phyloP scores from a whole-genome alignment of 257 asterid genomes.

The Gardenia jasminoides region DNA sequence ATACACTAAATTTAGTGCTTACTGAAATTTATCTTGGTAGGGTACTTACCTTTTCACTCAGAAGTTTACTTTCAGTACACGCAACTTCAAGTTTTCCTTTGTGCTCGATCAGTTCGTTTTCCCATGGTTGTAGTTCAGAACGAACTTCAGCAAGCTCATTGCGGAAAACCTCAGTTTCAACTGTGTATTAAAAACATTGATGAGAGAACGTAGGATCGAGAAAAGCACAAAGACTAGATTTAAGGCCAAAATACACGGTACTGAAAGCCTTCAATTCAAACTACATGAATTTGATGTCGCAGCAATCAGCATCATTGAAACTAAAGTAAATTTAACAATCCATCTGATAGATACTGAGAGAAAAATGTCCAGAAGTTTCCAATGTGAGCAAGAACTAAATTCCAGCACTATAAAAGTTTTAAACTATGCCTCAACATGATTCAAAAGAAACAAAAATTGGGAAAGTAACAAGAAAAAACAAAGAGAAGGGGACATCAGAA shows the following conservation, averaged over 20 bases:
- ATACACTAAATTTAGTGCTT: background rate
- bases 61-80: conserved; percentile 68
- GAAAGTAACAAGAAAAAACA: background rate
- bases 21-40: too few relatives aligned
- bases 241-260: background rate
- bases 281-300: background rate
- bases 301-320: background rate
- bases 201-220: background rate
- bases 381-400: background rate
- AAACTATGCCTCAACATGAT: background rate
- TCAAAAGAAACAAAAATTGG: background rate
- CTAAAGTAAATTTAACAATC: background rate
- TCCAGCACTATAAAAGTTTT: too few relatives aligned
- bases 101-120: conserved; percentile 78
- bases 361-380: background rate
- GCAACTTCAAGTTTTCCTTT: conserved; percentile 90
- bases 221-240: conserved; percentile 1
- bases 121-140: conserved; percentile 92
- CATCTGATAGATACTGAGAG: background rate
- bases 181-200: conserved; percentile 38
- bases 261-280: background rate
- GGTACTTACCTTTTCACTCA: conserved; percentile 60
- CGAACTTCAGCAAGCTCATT: conserved; percentile 84
- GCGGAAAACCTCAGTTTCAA: conserved; percentile 77
- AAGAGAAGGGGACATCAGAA: background rate